Base-by-base conservation (phyloP, 2,329 filamentous ascomycete genomes). In the Aspergillus sojae region DNA sequence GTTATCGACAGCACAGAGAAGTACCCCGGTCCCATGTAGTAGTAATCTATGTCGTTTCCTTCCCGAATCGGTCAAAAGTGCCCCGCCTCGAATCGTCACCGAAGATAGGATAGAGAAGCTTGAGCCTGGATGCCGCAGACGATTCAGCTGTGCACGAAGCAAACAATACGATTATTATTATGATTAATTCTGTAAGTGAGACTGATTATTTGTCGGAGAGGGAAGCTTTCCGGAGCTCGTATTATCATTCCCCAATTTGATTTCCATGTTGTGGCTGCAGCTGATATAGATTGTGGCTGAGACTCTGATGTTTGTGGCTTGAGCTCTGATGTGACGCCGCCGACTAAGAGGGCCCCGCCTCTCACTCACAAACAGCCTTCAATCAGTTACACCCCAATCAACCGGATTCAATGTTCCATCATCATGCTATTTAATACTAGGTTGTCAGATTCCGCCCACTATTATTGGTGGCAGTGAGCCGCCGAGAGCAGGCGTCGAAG, bases 361-460 rank as follows among this genome's bases (percentile, higher is more conserved):
- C 48, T 50, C 46, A 28, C 26, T 26, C 26, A 5, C 23, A 9
- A 50, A 19, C 23, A 41, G 9, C 16, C 34, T 16, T 36, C 16
- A n/a, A 41, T 5, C 4, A 39, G 34, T 39, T 39, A 19, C 19
- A 41, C 39, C 16, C 16, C 16, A 19, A 28, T 30, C 46, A 16
- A 26, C 14, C 23, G 21, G 21, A 7, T 16, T 52, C 16, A 32
- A 19, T 32, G 34, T 55, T 28, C 34, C 34, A 26, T 10, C 52
- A 39, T 55, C 52, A 55, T 55, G 32, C 52, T 55, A 39, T 55
- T 36, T 55, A 55, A 39, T 55, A 55, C 52, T 52, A 52, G 28
- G 28, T 32, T 32, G 16, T 48, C 16, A 9, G 28, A 12, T 52
- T 52, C 48, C 12, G 16, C 19, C 19, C 28, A 21, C 19, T 32